phyloP scores from a whole-genome alignment of 139 green algal genomes.

The Chlorella sp. region DNA sequence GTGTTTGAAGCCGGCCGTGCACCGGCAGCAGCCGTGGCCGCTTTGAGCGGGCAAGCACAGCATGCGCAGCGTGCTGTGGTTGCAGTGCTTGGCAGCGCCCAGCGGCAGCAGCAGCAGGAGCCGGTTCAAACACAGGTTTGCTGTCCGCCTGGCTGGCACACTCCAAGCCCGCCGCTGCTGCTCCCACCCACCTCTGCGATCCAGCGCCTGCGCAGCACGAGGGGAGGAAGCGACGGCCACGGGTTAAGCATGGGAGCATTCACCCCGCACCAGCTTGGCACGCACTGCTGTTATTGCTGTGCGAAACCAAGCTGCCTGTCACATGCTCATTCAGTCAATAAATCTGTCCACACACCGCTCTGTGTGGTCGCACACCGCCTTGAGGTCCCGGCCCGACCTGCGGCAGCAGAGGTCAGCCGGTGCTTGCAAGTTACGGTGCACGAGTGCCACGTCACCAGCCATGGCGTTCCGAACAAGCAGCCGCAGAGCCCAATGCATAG shows the following conservation, averaged over 20 bases:
- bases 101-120: not conserved
- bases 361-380: conserved; percentile 82
- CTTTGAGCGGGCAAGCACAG: no score
- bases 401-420: conserved; percentile 60
- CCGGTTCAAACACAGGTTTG: no score
- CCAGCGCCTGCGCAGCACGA: conserved; percentile 53
- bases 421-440: conserved; percentile 33
- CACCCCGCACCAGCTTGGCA: no score
- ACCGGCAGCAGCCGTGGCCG: not conserved
- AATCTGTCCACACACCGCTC: conserved; percentile 56
- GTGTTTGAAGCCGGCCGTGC: no score
- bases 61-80: not conserved
- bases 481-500: no score
- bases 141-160: not conserved
- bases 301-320: no score
- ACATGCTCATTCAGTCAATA: no score
- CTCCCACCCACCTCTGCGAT: conserved; percentile 67
- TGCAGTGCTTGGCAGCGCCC: not conserved
- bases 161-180: not conserved
- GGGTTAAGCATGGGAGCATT: no score
- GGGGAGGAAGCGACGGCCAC: no score
- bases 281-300: no score
- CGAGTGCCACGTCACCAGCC: no score
- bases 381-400: conserved; percentile 85
- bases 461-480: no score